phyloP scores from a whole-genome alignment of 805 yeast genomes.

The Myxozyma mucilagina region DNA sequence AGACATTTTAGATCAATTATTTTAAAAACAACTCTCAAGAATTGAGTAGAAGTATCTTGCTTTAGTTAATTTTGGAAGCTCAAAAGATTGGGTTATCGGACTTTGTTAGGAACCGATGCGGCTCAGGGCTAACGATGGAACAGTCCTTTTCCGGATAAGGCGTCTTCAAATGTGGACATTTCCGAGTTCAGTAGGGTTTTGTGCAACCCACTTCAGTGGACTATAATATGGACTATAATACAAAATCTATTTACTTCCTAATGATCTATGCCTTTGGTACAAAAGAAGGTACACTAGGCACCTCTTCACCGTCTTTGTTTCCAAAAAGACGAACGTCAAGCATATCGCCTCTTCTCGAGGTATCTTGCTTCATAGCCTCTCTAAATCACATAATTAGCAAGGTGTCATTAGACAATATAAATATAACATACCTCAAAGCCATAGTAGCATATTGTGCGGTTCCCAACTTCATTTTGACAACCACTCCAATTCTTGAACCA shows the following conservation, averaged over 20 bases:
- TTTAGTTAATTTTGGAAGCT: background rate
- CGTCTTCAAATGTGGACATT: too few relatives aligned
- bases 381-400: background rate
- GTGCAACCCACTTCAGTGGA: too few relatives aligned
- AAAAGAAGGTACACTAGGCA: background rate
- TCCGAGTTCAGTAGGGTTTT: too few relatives aligned
- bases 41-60: too few relatives aligned
- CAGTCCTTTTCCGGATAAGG: too few relatives aligned
- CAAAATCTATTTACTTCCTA: background rate
- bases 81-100: background rate
- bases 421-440: conserved; percentile 78
- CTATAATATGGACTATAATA: too few relatives aligned
- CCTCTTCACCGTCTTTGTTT: conserved; percentile 10
- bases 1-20: background rate
- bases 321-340: conserved; percentile 23
- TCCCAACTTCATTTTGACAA: conserved; percentile 74
- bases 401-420: background rate
- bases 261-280: background rate
- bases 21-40: background rate
- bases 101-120: background rate
- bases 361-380: conserved; percentile 30
- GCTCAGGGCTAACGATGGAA: background rate
- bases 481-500: conserved; percentile 57
- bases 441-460: conserved; percentile 94
- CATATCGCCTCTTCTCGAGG: conserved; percentile 32